phyloP scores from a whole-genome alignment of 192 early-diverging fungal genomes.

The Diversispora epigaea region DNA sequence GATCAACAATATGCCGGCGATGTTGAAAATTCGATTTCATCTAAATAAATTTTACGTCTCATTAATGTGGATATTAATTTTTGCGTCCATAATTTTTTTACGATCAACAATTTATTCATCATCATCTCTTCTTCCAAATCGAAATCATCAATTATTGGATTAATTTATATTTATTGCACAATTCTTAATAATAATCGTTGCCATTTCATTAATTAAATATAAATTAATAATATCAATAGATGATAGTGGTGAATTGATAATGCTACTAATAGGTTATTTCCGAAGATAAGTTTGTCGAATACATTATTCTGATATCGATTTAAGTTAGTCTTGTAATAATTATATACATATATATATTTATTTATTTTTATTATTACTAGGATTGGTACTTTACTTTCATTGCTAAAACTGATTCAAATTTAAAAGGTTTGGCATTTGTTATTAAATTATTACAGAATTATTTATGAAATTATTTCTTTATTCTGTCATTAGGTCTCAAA shows the following conservation, averaged over 20 bases:
- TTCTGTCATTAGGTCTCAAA: neutral
- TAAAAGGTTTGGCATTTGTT: no score
- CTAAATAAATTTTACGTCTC: constrained; percentile 36
- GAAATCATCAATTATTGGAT: neutral
- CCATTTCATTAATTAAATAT: neutral
- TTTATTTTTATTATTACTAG: no score
- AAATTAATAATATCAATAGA: neutral
- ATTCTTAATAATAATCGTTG: neutral
- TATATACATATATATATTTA: no score
- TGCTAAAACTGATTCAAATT: no score
- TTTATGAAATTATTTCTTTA: neutral
- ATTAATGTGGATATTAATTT: constrained; percentile 41
- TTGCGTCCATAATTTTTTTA: constrained; percentile 10
- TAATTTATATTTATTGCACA: neutral
- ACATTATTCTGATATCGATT: no score
- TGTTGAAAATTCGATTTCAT: constrained; percentile 45
- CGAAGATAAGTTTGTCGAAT: no score
- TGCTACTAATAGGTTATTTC: neutral
- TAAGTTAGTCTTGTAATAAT: no score
- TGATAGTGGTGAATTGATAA: neutral
- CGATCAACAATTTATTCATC: no score
- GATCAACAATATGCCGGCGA: constrained; percentile 49
- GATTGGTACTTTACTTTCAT: no score
- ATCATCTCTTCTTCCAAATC: no score
- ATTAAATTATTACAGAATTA: no score